Base-by-base conservation (phyloP, 148 eudicot species). In the Rhododendron vialii region DNA sequence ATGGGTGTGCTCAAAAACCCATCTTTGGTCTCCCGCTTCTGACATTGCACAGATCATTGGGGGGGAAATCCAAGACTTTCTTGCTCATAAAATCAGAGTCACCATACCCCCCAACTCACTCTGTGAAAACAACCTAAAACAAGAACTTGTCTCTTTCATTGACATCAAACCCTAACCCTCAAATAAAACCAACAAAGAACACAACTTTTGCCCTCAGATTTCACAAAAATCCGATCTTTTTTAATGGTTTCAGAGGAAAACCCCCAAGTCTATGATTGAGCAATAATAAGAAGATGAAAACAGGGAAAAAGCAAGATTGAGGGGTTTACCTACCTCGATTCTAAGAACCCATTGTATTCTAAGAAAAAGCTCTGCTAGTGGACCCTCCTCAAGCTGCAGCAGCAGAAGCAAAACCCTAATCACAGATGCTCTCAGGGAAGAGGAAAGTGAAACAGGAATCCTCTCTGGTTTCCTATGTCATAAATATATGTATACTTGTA, bases 1-100 rank as follows among this genome's bases (percentile, higher is more conserved):
- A 85, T 92, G 92, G 89, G 91, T 63, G 63, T 89, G 92, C 89
- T 85, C 87, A 85, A 86, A 86, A 77, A 85, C 18, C 90, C 83
- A 88, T 78, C 91, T 87, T 41, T 88, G 87, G 22, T 61, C 87
- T 85, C 80, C 75, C 48, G 86, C 24, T 83, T 82, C 89, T 82
- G 57, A 65, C 88, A 85, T 83, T 63, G 84, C 83, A 83, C 87
- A 88, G 57, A 85, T 76, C 85, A 88, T 55, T 33, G 35, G 67
- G 71, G 41, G 51, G 71, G 6, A 82, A 87, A 47, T 26, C 80
- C 50, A 53, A 80, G 5, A 73, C 61, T 78, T 78, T n/a, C 79
- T 47, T 79, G 57, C 76, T 41, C 74, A 38, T 17, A 76, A 48
- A 76, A 7, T 77, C 35, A 55, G 55, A 33, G 33, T 33, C 67